Base-by-base conservation (phyloP, 139 green algal genomes). In the Penium margaritaceum region DNA sequence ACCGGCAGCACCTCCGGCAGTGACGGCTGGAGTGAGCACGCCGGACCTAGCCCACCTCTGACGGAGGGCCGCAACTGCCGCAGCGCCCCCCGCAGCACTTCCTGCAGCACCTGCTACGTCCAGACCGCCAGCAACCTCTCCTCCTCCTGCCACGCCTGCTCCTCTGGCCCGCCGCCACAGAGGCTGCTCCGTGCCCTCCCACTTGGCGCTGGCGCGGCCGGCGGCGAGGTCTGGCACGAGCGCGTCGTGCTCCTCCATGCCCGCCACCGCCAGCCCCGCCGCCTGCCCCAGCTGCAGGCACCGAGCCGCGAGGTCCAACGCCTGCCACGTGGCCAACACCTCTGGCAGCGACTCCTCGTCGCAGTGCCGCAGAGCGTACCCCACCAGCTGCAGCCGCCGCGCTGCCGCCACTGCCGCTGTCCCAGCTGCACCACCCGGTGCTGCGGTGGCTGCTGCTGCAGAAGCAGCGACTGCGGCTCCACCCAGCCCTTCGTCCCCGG, bases 281-380 rank as follows among this genome's bases (percentile, higher is more conserved):
- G 39, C 70, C 37, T 27, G 19, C 24, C 70, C 70, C n/a, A 77
- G 36, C 32, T 35, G 27, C 21, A 32, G 24, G 33, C 70, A 60
- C 32, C 37, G 58, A 21, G 62, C 53, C 5, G 21, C 17, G 32
- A n/a, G 36, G 5, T 71, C 70, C 58, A 38, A 33, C 17, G 27
- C 61, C n/a, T 72, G 51, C 71, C 71, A 78, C 29, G 61, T 19
- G 24, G 39, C 61, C 68, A 78, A 32, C 4, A 78, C 29, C 15
- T 58, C 39, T 5, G 30, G 19, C 19, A 78, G 19, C 30, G 62
- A 61, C 21, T 77, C 71, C 5, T 78, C 63, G 21, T 76, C 71
- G 43, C 71, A 78, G 39, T 78, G 71, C 5, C 38, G 38, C 30
- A 78, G 61, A 29, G 71, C 62, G 27, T 60, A 78, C 30, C 71